Conservation (phyloP, 257 asterid species). For the Solanum microdontum region DNA sequence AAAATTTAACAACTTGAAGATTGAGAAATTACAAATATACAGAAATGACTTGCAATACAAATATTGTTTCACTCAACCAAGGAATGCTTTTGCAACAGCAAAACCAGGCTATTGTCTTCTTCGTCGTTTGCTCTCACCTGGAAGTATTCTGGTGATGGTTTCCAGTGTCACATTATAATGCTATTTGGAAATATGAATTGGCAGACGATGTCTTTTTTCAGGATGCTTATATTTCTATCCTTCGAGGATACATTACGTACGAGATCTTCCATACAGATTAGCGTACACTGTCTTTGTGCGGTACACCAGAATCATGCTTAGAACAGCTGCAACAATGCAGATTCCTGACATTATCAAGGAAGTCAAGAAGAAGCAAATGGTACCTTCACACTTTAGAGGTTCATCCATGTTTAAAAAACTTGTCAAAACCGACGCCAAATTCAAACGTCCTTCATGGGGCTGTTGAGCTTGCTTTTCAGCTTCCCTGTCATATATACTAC, state of each 20-base stretch:
- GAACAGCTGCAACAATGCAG: slow-evolving; percentile 52
- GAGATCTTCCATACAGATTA: slow-evolving; percentile 45
- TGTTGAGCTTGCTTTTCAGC: slow-evolving; percentile 51
- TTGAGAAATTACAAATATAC: neutral
- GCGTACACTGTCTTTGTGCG: slow-evolving; percentile 63
- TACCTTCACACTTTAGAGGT: slow-evolving; percentile 61
- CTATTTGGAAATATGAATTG: neutral
- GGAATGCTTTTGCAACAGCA: neutral
- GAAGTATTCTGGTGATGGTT: neutral
- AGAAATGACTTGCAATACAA: neutral
- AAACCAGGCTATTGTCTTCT: neutral
- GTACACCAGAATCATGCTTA: slow-evolving; percentile 64
- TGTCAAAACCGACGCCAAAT: slow-evolving; percentile 24
- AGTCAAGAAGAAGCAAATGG: slow-evolving; percentile 67
- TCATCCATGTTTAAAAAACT: slow-evolving; percentile 25
- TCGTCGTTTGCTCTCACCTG: neutral
- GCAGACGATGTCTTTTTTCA: neutral
- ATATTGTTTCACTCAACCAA: neutral
- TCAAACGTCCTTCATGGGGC: slow-evolving; percentile 6
- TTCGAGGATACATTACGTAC: neutral
- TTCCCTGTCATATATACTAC: slow-evolving; percentile 35
- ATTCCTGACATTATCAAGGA: slow-evolving; percentile 64
- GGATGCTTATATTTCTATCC: neutral
- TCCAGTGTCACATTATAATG: neutral
- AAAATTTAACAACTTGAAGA: neutral